Conservation (phyloP, 1,139 yeast species). For the Nakaseomyces nivariensis region DNA sequence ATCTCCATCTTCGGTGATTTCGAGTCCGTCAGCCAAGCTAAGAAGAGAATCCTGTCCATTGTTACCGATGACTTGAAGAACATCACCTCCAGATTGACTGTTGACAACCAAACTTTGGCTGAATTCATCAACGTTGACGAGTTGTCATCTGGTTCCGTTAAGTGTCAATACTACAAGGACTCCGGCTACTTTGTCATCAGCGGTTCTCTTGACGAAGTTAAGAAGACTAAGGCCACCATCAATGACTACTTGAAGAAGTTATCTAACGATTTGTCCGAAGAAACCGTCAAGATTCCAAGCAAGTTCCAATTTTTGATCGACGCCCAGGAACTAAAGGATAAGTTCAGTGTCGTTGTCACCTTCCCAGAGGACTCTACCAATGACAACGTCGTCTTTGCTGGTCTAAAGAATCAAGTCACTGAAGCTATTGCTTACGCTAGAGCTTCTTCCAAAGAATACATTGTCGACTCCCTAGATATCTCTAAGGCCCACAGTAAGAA, state of each 20-base stretch:
- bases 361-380: conserved; percentile 38
- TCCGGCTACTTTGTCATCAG: conserved; percentile 24
- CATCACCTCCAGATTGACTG: conserved; percentile 39
- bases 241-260: conserved; percentile 40
- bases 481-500: conserved; percentile 83
- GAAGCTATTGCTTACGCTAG: conserved; percentile 50
- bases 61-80: conserved; percentile 66
- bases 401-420: conserved; percentile 45
- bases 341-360: conserved; percentile 54
- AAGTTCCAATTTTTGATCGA: conserved; percentile 43
- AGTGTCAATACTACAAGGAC: conserved; percentile 16
- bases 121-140: conserved; percentile 12
- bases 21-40: conserved; percentile 73
- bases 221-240: conserved; percentile 31
- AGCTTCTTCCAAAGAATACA: conserved; percentile 42
- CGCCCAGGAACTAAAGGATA: conserved; percentile 37
- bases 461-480: conserved; percentile 66
- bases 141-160: conserved; percentile 14
- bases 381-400: conserved; percentile 52
- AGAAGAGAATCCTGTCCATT: conserved; percentile 56
- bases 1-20: conserved; percentile 76
- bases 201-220: conserved; percentile 30
- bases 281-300: conserved; percentile 38
- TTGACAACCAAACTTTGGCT: conserved; percentile 32
- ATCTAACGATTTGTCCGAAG: conserved; percentile 36